A percentile compares a stretch with the other conserved stretches of the same genome.
Evolutionary conservation across 176 grass and related monocot genomes (phyloP).

Genomic region (Oryza nivara): DNA sequence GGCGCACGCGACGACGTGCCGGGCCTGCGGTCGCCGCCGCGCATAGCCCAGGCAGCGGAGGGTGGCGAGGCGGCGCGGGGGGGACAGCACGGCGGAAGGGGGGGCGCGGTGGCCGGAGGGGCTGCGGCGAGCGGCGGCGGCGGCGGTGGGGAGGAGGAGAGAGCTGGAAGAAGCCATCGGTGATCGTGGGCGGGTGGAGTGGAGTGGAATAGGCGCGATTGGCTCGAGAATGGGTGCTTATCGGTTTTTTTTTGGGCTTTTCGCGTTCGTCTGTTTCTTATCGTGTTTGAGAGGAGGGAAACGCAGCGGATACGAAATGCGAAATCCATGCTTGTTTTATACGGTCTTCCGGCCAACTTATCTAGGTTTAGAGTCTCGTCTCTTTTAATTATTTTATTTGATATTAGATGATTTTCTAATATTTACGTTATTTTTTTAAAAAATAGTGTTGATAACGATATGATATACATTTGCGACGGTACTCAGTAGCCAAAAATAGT

Average conservation of each 20-base stretch:
- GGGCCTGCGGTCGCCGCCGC: not conserved
- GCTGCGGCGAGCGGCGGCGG: conserved; percentile 10
- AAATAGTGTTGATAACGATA: no score
- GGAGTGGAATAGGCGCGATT: conserved; percentile 36
- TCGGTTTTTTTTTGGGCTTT: not conserved
- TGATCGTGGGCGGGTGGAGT: not conserved
- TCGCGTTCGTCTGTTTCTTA: conserved; percentile 27
- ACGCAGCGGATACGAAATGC: conserved; percentile 12
- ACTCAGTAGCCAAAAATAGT: no score
- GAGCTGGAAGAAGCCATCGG: conserved; percentile 61
- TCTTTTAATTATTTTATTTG: no score
- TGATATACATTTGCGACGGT: no score
- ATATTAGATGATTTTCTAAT: no score
- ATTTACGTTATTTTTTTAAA: no score
- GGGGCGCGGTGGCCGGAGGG: conserved; percentile 6
- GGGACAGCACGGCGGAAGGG: conserved; percentile 12
- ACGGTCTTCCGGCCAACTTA: no score
- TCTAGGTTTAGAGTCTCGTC: no score
- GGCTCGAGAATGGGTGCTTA: conserved; percentile 40
- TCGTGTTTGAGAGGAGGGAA: conserved; percentile 39
- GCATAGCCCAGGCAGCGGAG: conserved; percentile 21
- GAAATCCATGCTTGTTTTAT: not conserved
- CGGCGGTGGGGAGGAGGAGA: conserved; percentile 35
- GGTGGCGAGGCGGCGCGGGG: conserved; percentile 23
- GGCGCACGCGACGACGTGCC: conserved; percentile 41